phyloP scores from a whole-genome alignment of 176 grass and related monocot species.

The Chrysopogon serrulatus region DNA sequence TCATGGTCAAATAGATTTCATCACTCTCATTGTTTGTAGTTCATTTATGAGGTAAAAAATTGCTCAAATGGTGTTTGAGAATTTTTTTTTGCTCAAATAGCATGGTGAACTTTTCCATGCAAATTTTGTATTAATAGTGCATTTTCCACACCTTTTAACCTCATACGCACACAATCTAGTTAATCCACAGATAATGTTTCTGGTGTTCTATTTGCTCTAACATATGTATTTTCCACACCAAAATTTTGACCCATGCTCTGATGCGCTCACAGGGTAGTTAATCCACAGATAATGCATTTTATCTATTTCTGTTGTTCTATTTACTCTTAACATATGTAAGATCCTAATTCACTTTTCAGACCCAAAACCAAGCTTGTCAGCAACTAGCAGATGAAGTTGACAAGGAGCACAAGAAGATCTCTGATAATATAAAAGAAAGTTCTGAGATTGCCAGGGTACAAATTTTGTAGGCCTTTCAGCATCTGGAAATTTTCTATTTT shows the following conservation, averaged over 20 bases:
- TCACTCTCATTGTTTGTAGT: neutral
- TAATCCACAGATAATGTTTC: neutral
- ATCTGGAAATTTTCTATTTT: neutral
- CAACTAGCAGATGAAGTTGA: slow-evolving; percentile 44
- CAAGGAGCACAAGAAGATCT: slow-evolving; percentile 47
- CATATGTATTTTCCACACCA: neutral
- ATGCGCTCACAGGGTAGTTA: neutral
- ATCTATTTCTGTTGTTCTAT: neutral
- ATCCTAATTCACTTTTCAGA: slow-evolving; percentile 24
- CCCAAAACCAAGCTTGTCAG: slow-evolving; percentile 32
- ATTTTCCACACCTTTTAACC: neutral
- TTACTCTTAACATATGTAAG: neutral
- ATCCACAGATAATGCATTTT: neutral
- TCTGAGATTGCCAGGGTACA: slow-evolving; percentile 46
- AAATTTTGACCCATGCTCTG: neutral
- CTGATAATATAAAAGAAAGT: slow-evolving; percentile 36
- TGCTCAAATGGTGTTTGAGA: too few species aligned
- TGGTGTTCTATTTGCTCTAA: too few species aligned
- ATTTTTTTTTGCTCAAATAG: neutral
- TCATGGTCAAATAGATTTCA: neutral
- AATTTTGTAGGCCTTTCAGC: neutral
- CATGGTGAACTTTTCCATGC: neutral
- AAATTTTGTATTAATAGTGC: neutral
- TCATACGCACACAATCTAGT: neutral
- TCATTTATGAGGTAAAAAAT: neutral